Evolutionary conservation across 2,329 filamentous ascomycete species (phyloP).

Genomic region (Aspergillus terreus): DNA sequence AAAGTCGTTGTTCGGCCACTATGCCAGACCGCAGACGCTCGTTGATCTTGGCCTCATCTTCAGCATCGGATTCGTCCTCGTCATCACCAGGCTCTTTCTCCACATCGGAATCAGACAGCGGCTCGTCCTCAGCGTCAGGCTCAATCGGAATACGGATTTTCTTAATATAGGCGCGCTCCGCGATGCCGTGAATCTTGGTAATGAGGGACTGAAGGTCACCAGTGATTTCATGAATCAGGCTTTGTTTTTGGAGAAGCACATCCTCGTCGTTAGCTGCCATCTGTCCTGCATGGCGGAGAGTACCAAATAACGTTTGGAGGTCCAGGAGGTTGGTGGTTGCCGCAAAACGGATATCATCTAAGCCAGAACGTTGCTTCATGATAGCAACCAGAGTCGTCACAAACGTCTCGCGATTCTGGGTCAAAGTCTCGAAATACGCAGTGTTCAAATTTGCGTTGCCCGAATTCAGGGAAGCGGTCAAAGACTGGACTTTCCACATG

Average conservation of each 20-base stretch:
- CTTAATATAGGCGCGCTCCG: slow-evolving; percentile 75
- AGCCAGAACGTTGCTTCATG: slow-evolving; percentile 47
- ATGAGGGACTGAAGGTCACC: slow-evolving; percentile 62
- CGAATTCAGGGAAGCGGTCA: slow-evolving; percentile 53
- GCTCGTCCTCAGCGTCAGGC: slow-evolving; percentile 66
- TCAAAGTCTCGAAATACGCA: slow-evolving; percentile 65
- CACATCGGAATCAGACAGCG: slow-evolving; percentile 60
- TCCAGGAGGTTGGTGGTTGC: slow-evolving; percentile 77
- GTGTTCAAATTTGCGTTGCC: slow-evolving; percentile 57
- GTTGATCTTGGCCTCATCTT: slow-evolving; percentile 35
- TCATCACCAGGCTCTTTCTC: slow-evolving; percentile 54
- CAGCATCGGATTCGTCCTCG: slow-evolving; percentile 27
- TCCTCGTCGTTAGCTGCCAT: slow-evolving; percentile 40
- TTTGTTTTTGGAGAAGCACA: slow-evolving; percentile 53
- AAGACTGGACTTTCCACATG: slow-evolving; percentile 78
- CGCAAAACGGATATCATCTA: slow-evolving; percentile 74
- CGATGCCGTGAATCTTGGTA: slow-evolving; percentile 70
- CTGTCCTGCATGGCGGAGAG: slow-evolving; percentile 55
- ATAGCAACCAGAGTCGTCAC: slow-evolving; percentile 47
- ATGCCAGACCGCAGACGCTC: slow-evolving; percentile 63
- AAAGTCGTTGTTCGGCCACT: slow-evolving; percentile 78
- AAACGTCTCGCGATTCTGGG: slow-evolving; percentile 56
- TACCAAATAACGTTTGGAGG: slow-evolving; percentile 73
- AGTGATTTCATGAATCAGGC: slow-evolving; percentile 67
- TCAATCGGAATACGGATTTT: slow-evolving; percentile 49